Evolutionary conservation across 768 basidiomycete species (phyloP), one percentile per base, ranked within the genome.

Genomic region (Phanerochaete sordida): DNA sequence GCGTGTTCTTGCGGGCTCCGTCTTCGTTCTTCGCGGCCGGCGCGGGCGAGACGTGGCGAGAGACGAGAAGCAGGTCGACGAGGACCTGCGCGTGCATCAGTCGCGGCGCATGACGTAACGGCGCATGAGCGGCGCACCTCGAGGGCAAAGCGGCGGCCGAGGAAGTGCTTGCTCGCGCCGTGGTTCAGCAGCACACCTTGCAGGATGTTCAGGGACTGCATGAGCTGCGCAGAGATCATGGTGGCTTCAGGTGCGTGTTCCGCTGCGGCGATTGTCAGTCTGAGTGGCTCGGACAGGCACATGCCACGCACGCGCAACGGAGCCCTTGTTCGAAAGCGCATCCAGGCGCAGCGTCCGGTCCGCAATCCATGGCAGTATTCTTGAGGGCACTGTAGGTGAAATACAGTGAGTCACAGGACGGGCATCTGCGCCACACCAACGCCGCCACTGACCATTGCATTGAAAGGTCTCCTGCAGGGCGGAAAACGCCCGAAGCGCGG

Each of bases 141-240:
- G 16, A 93, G 73, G 27, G 85, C 75, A 66, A 83, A 83, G 61
- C 76, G 81, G 21, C 90, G 81, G 16, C 89, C 87, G 19, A 95
- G 80, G 62, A 81, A 91, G 1, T 68, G 65, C 68, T 95, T 94
- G 62, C 84, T 91, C 0, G 81, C 64, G 2, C 74, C 66, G 67
- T 95, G 93, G 33, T 84, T 84, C 27, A 95, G 77, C 3, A 78
- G 78, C 11, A 91, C 77, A 6, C 93, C 93, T 71, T 95, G 93
- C 6, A 94, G 73, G 39, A 95, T 76, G 0, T 82, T 85, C 12
- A 94, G 78, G 0, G 85, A 73, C 57, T 83, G 82, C 0, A 78
- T 70, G 21, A 92, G 69, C 57, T 88, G 86, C 0, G 77, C 73
- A 9, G 81, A 76, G 11, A 89, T 60, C 3, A 69, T 72, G 24